Conservation (phyloP, 2,329 filamentous ascomycete species). For the Aspergillus melleus region DNA sequence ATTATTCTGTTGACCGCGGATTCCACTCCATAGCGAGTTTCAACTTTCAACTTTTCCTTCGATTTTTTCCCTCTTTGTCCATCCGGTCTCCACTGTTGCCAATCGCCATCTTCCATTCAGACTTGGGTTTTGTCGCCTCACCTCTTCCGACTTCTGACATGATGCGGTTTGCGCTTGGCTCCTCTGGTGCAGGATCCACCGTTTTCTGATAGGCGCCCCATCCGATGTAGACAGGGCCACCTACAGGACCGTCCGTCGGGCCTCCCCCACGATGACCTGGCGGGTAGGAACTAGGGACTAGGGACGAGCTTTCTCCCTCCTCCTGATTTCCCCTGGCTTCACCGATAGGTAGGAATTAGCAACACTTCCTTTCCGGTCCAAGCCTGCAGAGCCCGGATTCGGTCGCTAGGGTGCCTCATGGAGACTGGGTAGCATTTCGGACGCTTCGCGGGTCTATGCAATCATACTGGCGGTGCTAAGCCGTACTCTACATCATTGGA, state of each 20-base stretch:
- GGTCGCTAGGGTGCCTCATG: constrained; percentile 9
- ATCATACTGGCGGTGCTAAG: constrained; percentile 18
- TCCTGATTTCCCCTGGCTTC: constrained; percentile 18
- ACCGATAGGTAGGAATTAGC: constrained; percentile 21
- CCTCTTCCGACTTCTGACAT: constrained; percentile 16
- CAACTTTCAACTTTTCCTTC: constrained; percentile 10
- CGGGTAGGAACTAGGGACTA: constrained; percentile 3
- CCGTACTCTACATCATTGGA: constrained; percentile 10
- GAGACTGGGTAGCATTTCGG: constrained; percentile 12
- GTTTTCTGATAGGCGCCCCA: constrained; percentile 21
- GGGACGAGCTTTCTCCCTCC: constrained; percentile 10
- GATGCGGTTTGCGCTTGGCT: constrained; percentile 17
- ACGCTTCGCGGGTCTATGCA: constrained; percentile 17
- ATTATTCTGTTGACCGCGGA: background rate
- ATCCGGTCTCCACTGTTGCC: constrained; percentile 15
- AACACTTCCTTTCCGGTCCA: constrained; percentile 9
- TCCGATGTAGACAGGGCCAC: constrained; percentile 19
- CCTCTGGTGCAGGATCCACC: constrained; percentile 16
- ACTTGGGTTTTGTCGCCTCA: constrained; percentile 19
- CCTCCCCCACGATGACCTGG: constrained; percentile 28
- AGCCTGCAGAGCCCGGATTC: constrained; percentile 11
- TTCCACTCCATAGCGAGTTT: background rate
- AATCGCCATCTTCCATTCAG: constrained; percentile 18
- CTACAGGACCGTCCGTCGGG: constrained; percentile 20
- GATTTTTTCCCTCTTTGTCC: constrained; percentile 2